Base-by-base conservation (phyloP, 1,139 yeast genomes). In the Candida freyschussii region DNA sequence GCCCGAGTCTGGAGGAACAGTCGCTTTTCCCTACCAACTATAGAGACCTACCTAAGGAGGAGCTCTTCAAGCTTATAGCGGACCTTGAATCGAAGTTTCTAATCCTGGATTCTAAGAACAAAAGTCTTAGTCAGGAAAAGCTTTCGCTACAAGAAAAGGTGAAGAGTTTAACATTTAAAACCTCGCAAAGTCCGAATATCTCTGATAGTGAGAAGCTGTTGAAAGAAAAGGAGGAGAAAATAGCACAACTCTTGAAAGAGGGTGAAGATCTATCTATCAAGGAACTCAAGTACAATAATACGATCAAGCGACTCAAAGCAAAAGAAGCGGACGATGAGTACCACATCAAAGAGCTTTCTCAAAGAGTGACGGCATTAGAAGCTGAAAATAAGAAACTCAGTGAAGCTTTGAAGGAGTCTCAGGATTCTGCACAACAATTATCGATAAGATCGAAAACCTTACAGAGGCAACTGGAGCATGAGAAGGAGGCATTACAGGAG, bases 231-330 rank as follows among this genome's bases (percentile, higher is more conserved):
- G 63, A 59, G 28, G 55, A 45, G 2, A 44, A 44, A 19, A 60
- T 59, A n/a, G 46, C 46, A 1, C 40, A 79, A 74, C 63, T 89
- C 22, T 57, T 82, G 51, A 75, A 72, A 37, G 97, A 89, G 57
- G 96, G 96, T 4, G 81, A 83, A 43, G 74, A 72, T 18, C 61
- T 89, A 24, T 80, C 95, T 0, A 71, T 72, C 39, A 81, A 76
- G 41, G 96, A 91, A 50, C 65, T 86, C 22, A 75, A 74, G 45
- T 67, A 79, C 34, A 78, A 74, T 49, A 85, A 77, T 24, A 65
- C 78, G 1, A 75, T 89, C 32, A 83, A 83, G 45, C 69, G 69
- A 41, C 57, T 86, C 30, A 73, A 76, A 36, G 55, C 67, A 6
- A 66, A 67, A 16, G 80, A 79, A 39, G 32, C 52, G 8, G 70